Evolutionary conservation across 2,329 filamentous ascomycete genomes (phyloP).

Genomic region (Clarireedia monteithiana): DNA sequence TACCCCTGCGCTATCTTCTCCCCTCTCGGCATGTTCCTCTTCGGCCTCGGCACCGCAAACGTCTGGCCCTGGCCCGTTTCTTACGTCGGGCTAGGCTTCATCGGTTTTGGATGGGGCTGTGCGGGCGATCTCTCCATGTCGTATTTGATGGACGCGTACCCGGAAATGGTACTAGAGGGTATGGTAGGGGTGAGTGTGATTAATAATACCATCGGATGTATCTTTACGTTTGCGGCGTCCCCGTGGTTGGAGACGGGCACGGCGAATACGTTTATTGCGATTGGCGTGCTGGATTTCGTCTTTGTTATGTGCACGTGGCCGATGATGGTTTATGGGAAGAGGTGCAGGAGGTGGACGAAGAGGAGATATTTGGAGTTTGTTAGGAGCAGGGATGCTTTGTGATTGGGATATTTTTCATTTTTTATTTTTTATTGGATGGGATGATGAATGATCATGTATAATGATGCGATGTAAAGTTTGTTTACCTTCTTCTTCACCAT

Average conservation of each 20-base stretch:
- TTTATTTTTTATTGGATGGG: no score
- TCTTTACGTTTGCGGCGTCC: slow-evolving; percentile 45
- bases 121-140: slow-evolving; percentile 48
- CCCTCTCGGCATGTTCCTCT: slow-evolving; percentile 34
- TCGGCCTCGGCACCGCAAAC: slow-evolving; percentile 33
- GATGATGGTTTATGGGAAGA: slow-evolving; percentile 48
- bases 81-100: slow-evolving; percentile 48
- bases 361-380: slow-evolving; percentile 39
- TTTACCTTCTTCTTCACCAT: no score
- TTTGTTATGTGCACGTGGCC: slow-evolving; percentile 43
- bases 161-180: slow-evolving; percentile 48
- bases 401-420: neutral
- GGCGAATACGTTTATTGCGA: slow-evolving; percentile 42
- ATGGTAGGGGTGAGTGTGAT: slow-evolving; percentile 52
- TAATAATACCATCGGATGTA: slow-evolving; percentile 46
- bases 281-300: slow-evolving; percentile 42
- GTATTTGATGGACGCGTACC: slow-evolving; percentile 48
- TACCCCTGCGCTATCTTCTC: slow-evolving; percentile 28
- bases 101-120: slow-evolving; percentile 52
- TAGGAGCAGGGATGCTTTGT: slow-evolving; percentile 36
- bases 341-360: slow-evolving; percentile 39
- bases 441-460: no score
- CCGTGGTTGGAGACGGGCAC: slow-evolving; percentile 42
- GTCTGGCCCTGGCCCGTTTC: slow-evolving; percentile 46
- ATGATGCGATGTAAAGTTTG: no score